Base-by-base conservation (phyloP, 2,329 filamentous ascomycete species). In the Cercospora beticola region DNA sequence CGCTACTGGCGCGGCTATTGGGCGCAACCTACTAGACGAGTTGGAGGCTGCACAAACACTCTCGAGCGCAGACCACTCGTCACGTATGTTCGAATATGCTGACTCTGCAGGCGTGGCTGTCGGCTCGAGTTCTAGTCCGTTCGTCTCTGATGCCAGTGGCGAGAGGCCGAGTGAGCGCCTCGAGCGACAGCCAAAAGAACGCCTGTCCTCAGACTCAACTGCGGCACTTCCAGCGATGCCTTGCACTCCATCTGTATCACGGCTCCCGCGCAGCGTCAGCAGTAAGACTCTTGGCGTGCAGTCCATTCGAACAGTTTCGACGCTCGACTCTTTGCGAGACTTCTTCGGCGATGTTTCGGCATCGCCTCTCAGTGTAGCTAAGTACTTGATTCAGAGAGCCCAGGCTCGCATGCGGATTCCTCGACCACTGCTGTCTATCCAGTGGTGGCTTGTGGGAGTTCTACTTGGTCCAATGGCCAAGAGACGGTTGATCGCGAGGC, bases 21-120 rank as follows among this genome's bases (percentile, higher is more conserved):
- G 77, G 26, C 73, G 77, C 36, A 79, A 78, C 60, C 70, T 79
- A 4, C 75, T 79, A 70, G 77, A 79, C 49, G 78, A 79, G 69
- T 67, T 79, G 16, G 70, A 70, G 10, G 72, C 76, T 18, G 72
- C 71, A 9, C 70, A 70, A 26, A 71, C 67, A 12, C 46, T 61
- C 14, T 68, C 65, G 12, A 56, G 40, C 31, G 54, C 30, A 28
- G 52, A 28, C 16, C 56, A 30, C 16, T 16, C 36, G n/a, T 64
- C 64, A 23, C 65, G 43, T 10, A 54, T 60, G 21, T 52, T 43
- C 33, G 31, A 59, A 43, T 31, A 4, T 23, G 58, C 63, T 7
- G 66, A 62, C 9, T 62, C 65, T n/a, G 26, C 21, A n/a, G 30
- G 43, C 54, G 52, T 64, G 46, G 54, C 65, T 21, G 54, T 63